Base-by-base conservation (phyloP, 352 stramenopile genomes). In the Globisporangium orthogonon region DNA sequence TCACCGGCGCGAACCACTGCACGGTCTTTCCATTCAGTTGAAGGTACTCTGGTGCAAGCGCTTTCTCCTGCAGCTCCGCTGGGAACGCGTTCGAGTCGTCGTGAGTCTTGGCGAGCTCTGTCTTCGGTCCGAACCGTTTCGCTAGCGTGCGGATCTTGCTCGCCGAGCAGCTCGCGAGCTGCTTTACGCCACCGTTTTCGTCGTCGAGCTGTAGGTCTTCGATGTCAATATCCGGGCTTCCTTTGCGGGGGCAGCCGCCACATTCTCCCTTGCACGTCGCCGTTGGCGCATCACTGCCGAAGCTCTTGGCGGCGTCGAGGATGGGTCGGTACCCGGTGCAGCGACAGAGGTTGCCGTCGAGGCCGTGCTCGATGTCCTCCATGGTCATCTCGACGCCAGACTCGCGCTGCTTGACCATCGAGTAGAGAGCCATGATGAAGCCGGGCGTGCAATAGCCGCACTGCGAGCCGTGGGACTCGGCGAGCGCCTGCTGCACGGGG, bases 291-390 rank as follows among this genome's bases (percentile, higher is more conserved):
- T 95, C 84, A 13, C 66, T 71, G 5, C 80, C 86, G 54, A 97
- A 92, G 53, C 83, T 91, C 59, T 95, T 94, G 52, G 87, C 86
- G 1, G 87, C 84, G 40, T 97, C 87, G 7, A 94, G 56, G 50
- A 94, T 90, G 11, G 81, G 81, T 14, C 83, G 81, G 53, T 94
- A 94, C 18, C 83, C 83, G 2, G 95, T 98, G 66, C 95, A 98
- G 6, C 95, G 87, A 66, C 95, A 98, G 33, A 98, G 66, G 68
- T 98, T 98, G 29, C 95, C 94, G 72, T 98, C 95, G 65, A 98
- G 75, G 61, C 90, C 76, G 69, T 98, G 86, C 58, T 98, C 91
- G 50, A 98, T 86, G 54, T 94, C 76, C n/a, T 84, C 78, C 80
- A 87, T 92, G 23, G 73, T 83, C 62, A 83, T 86, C 53, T 78